Percentiles rank a stretch among this genome's conserved stretches.
These are phyloP conservation scores for Penicillium mononematosum DNA, from an alignment of 495 filamentous ascomycete species.

Conservation along the genomic window DNA sequence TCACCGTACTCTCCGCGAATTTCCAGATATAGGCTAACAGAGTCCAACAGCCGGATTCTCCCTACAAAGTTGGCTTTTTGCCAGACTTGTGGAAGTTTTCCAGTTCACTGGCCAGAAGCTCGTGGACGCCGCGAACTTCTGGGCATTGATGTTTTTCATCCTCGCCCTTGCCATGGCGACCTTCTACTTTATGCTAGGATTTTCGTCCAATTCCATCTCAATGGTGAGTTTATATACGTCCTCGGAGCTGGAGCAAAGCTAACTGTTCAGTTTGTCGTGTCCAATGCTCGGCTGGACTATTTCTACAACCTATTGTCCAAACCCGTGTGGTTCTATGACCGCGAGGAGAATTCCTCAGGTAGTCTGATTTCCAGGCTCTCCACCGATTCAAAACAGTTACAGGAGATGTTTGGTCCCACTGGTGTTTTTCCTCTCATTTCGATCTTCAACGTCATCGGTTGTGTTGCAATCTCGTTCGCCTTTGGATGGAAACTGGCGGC, in stretches of 20 bases:
- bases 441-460: conserved; percentile 53
- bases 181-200: conserved; percentile 55
- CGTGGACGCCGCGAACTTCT: conserved; percentile 50
- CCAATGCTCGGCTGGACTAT: conserved; percentile 56
- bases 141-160: conserved; percentile 65
- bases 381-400: conserved; percentile 59
- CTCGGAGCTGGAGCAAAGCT: too few species aligned
- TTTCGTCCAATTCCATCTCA: conserved; percentile 47
- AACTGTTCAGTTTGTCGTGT: conserved; percentile 29
- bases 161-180: conserved; percentile 51
- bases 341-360: conserved; percentile 47
- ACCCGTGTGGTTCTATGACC: conserved; percentile 58
- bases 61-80: conserved; percentile 39
- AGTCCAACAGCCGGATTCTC: conserved; percentile 7
- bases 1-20: background rate
- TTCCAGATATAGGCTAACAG: background rate
- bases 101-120: conserved; percentile 36
- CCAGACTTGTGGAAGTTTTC: conserved; percentile 33
- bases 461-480: conserved; percentile 54
- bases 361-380: conserved; percentile 51
- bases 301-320: conserved; percentile 58
- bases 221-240: conserved; percentile 6
- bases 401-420: conserved; percentile 57
- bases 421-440: conserved; percentile 34
- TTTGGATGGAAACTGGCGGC: conserved; percentile 64